phyloP scores from a whole-genome alignment of 345 rosid species.

The Gossypium arboreum region DNA sequence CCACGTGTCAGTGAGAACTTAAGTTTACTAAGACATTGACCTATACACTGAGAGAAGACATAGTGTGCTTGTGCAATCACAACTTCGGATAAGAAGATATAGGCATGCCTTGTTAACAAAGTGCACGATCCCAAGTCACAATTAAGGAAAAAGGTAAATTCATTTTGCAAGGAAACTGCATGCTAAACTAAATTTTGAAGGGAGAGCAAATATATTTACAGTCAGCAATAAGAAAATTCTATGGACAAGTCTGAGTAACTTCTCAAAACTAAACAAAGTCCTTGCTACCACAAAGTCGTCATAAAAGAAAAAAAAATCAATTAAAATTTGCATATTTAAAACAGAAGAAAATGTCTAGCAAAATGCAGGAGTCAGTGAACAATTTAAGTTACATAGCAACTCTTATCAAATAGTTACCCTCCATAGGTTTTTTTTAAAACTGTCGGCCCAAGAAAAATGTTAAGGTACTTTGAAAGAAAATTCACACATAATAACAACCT shows the following conservation, averaged over 20 bases:
- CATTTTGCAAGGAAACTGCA: background rate
- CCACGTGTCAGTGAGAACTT: background rate
- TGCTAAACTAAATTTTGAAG: constrained; percentile 1
- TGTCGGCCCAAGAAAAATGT: background rate
- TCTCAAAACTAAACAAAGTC: background rate
- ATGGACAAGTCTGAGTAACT: background rate
- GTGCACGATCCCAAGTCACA: background rate
- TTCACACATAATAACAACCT: background rate
- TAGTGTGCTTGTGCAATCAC: background rate
- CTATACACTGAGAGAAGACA: background rate
- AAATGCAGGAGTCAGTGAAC: background rate
- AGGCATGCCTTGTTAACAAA: background rate
- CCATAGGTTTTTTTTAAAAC: background rate
- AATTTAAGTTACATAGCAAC: background rate
- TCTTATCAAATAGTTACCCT: background rate
- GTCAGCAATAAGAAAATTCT: background rate
- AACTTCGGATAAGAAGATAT: background rate
- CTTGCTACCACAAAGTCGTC: background rate
- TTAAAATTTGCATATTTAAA: background rate
- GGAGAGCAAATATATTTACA: background rate
- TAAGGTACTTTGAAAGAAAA: background rate
- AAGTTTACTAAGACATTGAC: background rate
- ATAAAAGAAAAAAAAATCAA: background rate
- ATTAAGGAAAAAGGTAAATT: background rate
- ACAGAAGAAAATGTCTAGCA: background rate